phyloP scores from a whole-genome alignment of 1,284 basidiomycete species.

The Ceratobasidium sp. region DNA sequence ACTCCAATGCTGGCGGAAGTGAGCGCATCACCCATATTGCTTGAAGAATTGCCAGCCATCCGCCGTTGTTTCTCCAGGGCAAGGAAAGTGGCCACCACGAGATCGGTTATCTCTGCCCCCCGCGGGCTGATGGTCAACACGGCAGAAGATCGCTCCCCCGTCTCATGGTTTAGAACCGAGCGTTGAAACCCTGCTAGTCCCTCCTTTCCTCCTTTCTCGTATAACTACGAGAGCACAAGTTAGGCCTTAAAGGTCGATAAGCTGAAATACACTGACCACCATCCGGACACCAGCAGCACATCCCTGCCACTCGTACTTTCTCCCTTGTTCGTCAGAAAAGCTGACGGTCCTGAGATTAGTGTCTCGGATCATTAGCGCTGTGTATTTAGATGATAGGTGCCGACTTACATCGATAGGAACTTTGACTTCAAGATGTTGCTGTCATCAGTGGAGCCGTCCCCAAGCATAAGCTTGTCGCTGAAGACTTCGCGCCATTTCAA shows the following conservation, averaged over 20 bases:
- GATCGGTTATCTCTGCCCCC: constrained; percentile 45
- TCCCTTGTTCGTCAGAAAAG: constrained; percentile 42
- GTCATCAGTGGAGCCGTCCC: background rate
- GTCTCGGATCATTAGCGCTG: background rate
- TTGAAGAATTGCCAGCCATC: constrained; percentile 40
- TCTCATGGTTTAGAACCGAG: background rate
- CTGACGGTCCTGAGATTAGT: constrained; percentile 6
- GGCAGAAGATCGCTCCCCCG: background rate
- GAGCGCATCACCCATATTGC: constrained; percentile 39
- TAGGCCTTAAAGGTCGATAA: no score
- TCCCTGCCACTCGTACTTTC: constrained; percentile 41
- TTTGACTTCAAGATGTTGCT: constrained; percentile 8
- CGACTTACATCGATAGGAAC: background rate
- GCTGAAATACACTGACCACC: background rate
- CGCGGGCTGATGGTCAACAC: constrained; percentile 35
- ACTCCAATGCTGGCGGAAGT: constrained; percentile 28
- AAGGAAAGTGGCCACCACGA: constrained; percentile 40
- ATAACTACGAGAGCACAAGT: background rate
- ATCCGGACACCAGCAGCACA: constrained; percentile 24
- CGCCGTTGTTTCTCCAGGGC: constrained; percentile 45
- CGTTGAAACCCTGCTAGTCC: constrained; percentile 7
- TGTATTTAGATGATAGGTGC: background rate
- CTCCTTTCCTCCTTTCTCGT: constrained; percentile 16
- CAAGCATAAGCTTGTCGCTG: constrained; percentile 10
- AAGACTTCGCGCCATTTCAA: constrained; percentile 5